Conservation (phyloP, 2,329 filamentous ascomycete species). For the Capronia coronata region DNA sequence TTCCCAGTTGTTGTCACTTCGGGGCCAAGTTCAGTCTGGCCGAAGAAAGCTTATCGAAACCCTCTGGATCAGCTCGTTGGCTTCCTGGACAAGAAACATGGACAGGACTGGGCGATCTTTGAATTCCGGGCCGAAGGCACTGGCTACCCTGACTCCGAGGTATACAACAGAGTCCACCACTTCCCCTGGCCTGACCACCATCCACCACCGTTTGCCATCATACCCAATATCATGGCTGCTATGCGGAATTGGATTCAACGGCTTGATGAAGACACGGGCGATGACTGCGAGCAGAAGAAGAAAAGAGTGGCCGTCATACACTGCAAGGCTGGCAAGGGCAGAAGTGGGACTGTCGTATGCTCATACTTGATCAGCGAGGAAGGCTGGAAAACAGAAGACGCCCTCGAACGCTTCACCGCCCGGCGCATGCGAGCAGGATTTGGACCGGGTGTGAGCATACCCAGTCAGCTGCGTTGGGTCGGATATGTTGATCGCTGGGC, state of each 20-base stretch:
- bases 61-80: slow-evolving; percentile 78
- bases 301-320: slow-evolving; percentile 79
- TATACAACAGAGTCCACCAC: slow-evolving; percentile 78
- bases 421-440: slow-evolving; percentile 84
- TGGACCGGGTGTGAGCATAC: slow-evolving; percentile 83
- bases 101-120: slow-evolving; percentile 85
- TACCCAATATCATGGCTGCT: slow-evolving; percentile 81
- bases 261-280: slow-evolving; percentile 38
- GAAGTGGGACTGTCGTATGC: slow-evolving; percentile 81
- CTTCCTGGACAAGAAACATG: slow-evolving; percentile 82
- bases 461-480: slow-evolving; percentile 82
- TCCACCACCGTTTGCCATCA: slow-evolving; percentile 81
- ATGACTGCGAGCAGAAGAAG: slow-evolving; percentile 34
- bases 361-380: slow-evolving; percentile 87
- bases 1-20: slow-evolving; percentile 62
- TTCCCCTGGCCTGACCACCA: slow-evolving; percentile 98
- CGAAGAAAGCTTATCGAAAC: slow-evolving; percentile 87
- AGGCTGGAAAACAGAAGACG: slow-evolving; percentile 59
- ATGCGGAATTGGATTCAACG: slow-evolving; percentile 82
- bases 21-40: slow-evolving; percentile 81
- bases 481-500: slow-evolving; percentile 86
- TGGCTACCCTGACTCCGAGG: slow-evolving; percentile 84
- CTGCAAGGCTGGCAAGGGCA: slow-evolving; percentile 93
- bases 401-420: slow-evolving; percentile 65
- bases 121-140: slow-evolving; percentile 96